Percentiles rank a stretch among this genome's conserved stretches.
These are phyloP conservation scores for Aspergillus haitiensis DNA, from an alignment of 495 filamentous ascomycete species.

Conservation along the genomic window DNA sequence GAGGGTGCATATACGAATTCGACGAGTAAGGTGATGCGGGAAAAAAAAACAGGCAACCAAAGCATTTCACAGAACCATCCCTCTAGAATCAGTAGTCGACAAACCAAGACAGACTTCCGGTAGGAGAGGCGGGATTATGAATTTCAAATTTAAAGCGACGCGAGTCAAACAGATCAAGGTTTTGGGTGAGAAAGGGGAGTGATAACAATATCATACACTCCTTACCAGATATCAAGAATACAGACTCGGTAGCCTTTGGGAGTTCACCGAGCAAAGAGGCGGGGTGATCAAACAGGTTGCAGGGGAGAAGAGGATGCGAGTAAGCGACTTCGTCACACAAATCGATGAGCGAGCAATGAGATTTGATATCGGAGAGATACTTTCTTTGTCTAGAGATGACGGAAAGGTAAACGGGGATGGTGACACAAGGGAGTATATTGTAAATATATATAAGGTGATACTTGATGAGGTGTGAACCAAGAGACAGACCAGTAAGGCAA, in stretches of 20 bases:
- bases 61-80: neutral
- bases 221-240: constrained; percentile 20
- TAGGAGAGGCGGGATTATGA: neutral
- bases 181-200: neutral
- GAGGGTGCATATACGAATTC: constrained; percentile 7
- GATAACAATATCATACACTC: constrained; percentile 5
- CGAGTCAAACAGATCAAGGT: constrained; percentile 10
- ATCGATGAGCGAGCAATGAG: constrained; percentile 8
- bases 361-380: constrained; percentile 1
- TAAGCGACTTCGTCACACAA: constrained; percentile 13
- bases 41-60: constrained; percentile 1
- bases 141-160: neutral
- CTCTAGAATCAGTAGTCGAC: neutral
- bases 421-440: constrained; percentile 19
- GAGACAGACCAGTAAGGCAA: constrained; percentile 9
- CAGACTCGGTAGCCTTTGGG: neutral
- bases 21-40: neutral
- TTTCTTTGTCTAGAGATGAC: neutral
- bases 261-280: constrained; percentile 11
- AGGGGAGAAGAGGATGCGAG: neutral
- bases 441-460: neutral
- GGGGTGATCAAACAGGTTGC: constrained; percentile 13
- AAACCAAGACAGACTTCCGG: constrained; percentile 7
- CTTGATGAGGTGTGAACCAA: neutral
- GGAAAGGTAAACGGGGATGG: constrained; percentile 17